Evolutionary conservation across 768 basidiomycete species (phyloP).

Genomic region (Termitomyces sp.): DNA sequence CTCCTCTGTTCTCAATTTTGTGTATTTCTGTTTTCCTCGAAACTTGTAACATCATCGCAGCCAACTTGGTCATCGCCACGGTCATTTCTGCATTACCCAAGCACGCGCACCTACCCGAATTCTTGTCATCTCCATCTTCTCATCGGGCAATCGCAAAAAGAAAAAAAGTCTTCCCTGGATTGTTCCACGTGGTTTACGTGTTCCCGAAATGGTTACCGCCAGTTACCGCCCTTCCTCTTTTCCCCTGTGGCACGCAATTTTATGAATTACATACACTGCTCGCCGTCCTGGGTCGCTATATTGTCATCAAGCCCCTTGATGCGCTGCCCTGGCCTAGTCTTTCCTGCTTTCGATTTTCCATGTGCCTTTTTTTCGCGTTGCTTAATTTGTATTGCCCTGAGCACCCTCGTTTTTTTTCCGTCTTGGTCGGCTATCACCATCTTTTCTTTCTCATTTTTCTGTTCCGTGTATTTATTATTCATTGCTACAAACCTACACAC

Average conservation of each 20-base stretch:
- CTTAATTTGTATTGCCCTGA: background rate
- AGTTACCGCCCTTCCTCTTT: background rate
- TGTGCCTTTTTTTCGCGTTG: slow-evolving; percentile 1
- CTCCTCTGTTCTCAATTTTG: background rate
- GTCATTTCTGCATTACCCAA: background rate
- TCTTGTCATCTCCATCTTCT: background rate
- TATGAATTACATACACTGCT: background rate
- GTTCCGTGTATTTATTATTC: background rate
- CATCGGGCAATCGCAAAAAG: background rate
- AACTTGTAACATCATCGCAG: background rate
- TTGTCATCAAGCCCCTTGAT: background rate
- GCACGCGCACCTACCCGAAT: background rate
- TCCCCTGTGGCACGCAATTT: background rate
- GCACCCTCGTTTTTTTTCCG: background rate
- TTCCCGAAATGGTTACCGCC: slow-evolving; percentile 1
- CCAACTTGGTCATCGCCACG: background rate
- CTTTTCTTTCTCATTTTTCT: background rate
- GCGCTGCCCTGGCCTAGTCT: background rate
- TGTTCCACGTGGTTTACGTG: slow-evolving; percentile 2
- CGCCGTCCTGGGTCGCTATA: background rate
- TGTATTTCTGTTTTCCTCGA: background rate
- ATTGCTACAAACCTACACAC: background rate
- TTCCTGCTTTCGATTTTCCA: background rate
- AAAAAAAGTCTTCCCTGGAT: background rate
- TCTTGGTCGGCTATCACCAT: background rate